These are phyloP conservation scores for Mortierella alpina DNA, from an alignment of 192 early-diverging fungal genomes.

Conservation along the genomic window DNA sequence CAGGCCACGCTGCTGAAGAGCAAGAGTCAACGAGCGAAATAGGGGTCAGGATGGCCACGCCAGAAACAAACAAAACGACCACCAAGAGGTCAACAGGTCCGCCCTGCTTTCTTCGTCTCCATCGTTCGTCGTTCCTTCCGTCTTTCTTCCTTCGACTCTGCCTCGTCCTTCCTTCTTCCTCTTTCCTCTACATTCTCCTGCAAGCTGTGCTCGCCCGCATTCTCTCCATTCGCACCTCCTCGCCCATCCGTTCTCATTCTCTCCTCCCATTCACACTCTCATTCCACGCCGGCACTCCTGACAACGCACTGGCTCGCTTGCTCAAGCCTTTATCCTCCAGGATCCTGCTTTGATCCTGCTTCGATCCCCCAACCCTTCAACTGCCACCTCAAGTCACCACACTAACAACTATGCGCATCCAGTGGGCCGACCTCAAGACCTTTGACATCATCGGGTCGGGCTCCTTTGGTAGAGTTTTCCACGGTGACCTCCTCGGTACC, in stretches of 20 bases:
- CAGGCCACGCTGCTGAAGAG: too few species aligned
- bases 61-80: too few species aligned
- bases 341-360: too few species aligned
- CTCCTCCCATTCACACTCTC: neutral
- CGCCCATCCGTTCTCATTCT: neutral
- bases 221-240: neutral
- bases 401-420: slow-evolving; percentile 32
- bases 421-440: slow-evolving; percentile 46
- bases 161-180: neutral
- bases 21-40: neutral
- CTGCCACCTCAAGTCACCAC: neutral
- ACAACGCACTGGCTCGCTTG: neutral
- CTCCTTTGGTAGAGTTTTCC: slow-evolving; percentile 46
- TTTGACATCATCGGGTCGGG: slow-evolving; percentile 47
- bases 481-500: slow-evolving; percentile 47
- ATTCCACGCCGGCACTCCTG: neutral
- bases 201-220: neutral
- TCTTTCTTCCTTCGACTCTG: neutral
- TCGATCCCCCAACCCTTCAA: neutral
- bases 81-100: neutral
- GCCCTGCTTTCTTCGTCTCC: neutral
- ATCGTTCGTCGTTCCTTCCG: neutral
- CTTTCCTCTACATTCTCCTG: neutral
- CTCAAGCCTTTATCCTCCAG: neutral
- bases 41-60: neutral